These are phyloP conservation scores for Pholiota microspora DNA, from an alignment of 768 basidiomycete genomes.

Conservation along the genomic window DNA sequence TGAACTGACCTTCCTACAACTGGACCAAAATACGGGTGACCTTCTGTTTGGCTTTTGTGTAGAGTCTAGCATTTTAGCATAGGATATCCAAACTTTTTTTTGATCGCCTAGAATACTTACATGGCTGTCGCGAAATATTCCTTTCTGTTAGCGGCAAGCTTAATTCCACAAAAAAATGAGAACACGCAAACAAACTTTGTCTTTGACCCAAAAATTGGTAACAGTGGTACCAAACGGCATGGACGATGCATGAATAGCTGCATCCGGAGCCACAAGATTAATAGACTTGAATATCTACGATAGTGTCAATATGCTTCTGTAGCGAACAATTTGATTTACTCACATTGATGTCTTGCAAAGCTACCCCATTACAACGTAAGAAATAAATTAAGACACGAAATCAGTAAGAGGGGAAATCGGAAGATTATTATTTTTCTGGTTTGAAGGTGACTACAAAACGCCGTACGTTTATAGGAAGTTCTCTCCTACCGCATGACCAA, in stretches of 20 bases:
- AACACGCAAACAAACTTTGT: slow-evolving; percentile 28
- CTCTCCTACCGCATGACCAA: slow-evolving; percentile 8
- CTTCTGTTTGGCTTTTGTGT: slow-evolving; percentile 31
- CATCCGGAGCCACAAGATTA: slow-evolving; percentile 34
- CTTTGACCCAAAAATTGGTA: slow-evolving; percentile 47
- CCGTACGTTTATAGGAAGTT: too few species aligned
- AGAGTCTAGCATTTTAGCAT: slow-evolving; percentile 21
- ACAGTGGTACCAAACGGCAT: slow-evolving; percentile 43
- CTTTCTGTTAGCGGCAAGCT: slow-evolving; percentile 23
- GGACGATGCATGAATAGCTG: slow-evolving; percentile 39
- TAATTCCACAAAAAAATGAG: background rate
- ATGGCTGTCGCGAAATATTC: slow-evolving; percentile 41
- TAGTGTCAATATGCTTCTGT: slow-evolving; percentile 7
- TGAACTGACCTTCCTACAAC: slow-evolving; percentile 36
- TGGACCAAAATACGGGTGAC: slow-evolving; percentile 40
- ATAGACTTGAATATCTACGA: slow-evolving; percentile 25
- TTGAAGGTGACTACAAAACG: background rate
- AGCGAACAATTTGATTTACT: background rate
- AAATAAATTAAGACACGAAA: background rate
- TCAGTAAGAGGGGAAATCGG: background rate
- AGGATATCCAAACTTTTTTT: too few species aligned
- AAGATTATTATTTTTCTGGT: slow-evolving; percentile 4
- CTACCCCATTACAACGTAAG: background rate
- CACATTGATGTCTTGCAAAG: slow-evolving; percentile 7
- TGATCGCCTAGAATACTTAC: slow-evolving; percentile 16